These are phyloP conservation scores for Mortierella sp. DNA, from an alignment of 371 early-diverging fungal genomes.

Conservation along the genomic window DNA sequence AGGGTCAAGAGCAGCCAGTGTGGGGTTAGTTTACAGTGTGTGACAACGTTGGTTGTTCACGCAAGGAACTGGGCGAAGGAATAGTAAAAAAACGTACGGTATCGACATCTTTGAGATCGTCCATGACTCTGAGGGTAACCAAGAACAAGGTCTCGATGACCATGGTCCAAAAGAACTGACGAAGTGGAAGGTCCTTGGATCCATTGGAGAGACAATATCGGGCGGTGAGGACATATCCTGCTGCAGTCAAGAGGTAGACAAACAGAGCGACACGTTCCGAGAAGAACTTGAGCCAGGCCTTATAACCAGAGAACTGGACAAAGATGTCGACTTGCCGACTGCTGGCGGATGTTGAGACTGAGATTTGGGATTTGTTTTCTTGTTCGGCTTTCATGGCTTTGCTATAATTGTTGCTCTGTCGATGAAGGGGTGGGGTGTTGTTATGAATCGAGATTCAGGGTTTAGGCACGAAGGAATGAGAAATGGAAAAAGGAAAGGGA, in stretches of 20 bases:
- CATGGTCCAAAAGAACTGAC: slow-evolving; percentile 47
- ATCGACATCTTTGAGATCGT: slow-evolving; percentile 56
- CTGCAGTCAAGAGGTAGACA: slow-evolving; percentile 52
- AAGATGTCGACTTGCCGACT: slow-evolving; percentile 56
- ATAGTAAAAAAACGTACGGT: slow-evolving; percentile 31
- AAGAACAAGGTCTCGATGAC: slow-evolving; percentile 49
- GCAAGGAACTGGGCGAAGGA: background rate
- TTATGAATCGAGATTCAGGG: background rate
- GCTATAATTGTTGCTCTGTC: background rate
- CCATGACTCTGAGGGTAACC: slow-evolving; percentile 56
- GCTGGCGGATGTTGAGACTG: slow-evolving; percentile 33
- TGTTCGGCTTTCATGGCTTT: slow-evolving; percentile 39
- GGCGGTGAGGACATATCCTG: slow-evolving; percentile 53
- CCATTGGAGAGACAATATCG: slow-evolving; percentile 47
- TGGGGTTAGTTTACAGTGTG: background rate
- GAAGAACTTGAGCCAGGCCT: slow-evolving; percentile 57
- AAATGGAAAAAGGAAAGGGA: background rate
- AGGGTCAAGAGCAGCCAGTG: background rate
- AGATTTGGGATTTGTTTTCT: slow-evolving; percentile 33
- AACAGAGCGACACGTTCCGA: slow-evolving; percentile 48
- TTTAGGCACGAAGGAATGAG: background rate
- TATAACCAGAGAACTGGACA: slow-evolving; percentile 57
- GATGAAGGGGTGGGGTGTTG: background rate
- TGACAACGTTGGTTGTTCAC: background rate
- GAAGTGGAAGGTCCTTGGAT: slow-evolving; percentile 36